These are phyloP conservation scores for Globisporangium iwayamae DNA, from an alignment of 352 stramenopile genomes.

Conservation along the genomic window DNA sequence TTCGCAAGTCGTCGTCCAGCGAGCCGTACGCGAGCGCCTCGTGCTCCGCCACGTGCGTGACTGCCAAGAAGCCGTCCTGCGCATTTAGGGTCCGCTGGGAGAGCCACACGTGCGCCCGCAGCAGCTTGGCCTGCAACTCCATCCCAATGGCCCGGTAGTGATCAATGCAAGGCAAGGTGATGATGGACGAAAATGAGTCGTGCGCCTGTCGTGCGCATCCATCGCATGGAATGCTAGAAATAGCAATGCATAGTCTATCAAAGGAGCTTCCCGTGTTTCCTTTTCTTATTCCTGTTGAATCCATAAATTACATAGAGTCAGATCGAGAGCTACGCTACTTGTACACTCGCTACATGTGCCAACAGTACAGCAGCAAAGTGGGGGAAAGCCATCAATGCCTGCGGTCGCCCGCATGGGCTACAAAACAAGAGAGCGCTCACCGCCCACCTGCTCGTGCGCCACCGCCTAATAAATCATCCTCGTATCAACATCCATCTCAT, in stretches of 20 bases:
- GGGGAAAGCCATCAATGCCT: neutral
- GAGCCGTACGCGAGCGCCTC: conserved; percentile 28
- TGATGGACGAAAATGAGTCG: too few species aligned
- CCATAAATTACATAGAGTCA: neutral
- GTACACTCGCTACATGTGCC: neutral
- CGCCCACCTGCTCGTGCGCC: neutral
- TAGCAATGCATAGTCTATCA: neutral
- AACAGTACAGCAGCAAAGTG: neutral
- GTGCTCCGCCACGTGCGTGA: conserved; percentile 19
- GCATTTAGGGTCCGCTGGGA: conserved; percentile 18
- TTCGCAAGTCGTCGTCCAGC: conserved; percentile 15
- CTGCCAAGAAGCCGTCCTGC: conserved; percentile 38
- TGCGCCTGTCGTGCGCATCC: too few species aligned
- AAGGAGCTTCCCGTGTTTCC: neutral
- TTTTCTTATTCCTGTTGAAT: neutral
- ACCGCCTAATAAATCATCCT: conserved; percentile 18
- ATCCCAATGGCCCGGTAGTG: conserved; percentile 3
- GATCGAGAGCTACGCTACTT: neutral
- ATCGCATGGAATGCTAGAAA: neutral
- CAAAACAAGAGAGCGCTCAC: neutral
- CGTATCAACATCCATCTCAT: conserved; percentile 7
- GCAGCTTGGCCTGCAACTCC: conserved; percentile 30
- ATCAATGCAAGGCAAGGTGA: neutral
- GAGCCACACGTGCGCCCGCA: conserved; percentile 40
- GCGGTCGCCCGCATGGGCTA: neutral